Evolutionary conservation across 1,284 basidiomycete species (phyloP), one percentile per base, ranked within the genome.

Genomic region (Apiotrichum domesticum): DNA sequence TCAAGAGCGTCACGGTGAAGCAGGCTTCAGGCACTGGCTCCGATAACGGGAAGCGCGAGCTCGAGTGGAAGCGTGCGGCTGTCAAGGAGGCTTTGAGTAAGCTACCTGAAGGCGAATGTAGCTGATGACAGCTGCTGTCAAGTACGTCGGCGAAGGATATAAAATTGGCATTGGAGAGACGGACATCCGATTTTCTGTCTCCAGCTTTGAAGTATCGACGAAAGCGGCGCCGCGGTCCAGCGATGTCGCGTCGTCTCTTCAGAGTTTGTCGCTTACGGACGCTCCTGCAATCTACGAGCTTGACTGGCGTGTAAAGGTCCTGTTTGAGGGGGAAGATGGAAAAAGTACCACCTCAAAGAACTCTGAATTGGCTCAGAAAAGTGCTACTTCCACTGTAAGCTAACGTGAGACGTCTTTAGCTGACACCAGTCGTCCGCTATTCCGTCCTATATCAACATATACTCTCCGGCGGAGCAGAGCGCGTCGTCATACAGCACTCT

Each of bases 141-240:
- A 85, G 69, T 88, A 86, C 68, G 73, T 92, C 56, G 82, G 84
- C 7, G 69, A 78, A 14, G 80, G 80, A 4, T 87, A 87, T 70
- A 78, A 80, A 4, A 63, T 90, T 53, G 80, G 85, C 61, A 77
- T 89, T 35, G 69, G 73, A 14, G 90, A 87, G 84, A 90, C 76
- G 5, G 55, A 52, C 82, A 84, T 34, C 66, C 69, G 52, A 66
- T 70, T 44, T 82, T 84, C 52, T 77, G 79, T 70, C 45, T 86
- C 87, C 66, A 69, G 75, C 21, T 74, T 88, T 44, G 70, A 78
- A 52, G 76, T 80, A 35, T 79, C 85, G 6, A 81, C 79, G 45
- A 71, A 77, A 13, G 66, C 69, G 43, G 70, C 71, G 1, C 34
- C 54, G 0, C 45, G 49, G 13, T n/a, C 37, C 1, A 42, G 49